Percentiles rank a stretch among this genome's conserved stretches.
Evolutionary conservation across 441 rosid genomes (phyloP).

Genomic region (Adansonia gregorii): DNA sequence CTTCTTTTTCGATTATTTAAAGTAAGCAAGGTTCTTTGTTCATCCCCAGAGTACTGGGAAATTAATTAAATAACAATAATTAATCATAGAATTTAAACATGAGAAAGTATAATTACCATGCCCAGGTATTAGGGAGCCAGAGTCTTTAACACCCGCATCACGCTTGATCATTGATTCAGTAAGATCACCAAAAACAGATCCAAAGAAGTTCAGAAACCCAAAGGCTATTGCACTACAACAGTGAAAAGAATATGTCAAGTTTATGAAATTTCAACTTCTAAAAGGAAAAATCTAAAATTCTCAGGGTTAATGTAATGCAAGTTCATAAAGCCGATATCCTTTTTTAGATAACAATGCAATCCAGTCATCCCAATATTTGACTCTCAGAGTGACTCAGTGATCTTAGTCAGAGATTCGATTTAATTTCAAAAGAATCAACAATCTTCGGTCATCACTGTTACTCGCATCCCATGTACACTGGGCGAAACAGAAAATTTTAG

Average conservation of each 20-base stretch:
- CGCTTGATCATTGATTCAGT: constrained; percentile 97
- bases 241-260: constrained; percentile 33
- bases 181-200: constrained; percentile 94
- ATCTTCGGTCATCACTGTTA: not conserved
- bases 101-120: constrained; percentile 59
- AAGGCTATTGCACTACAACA: constrained; percentile 70
- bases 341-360: not conserved
- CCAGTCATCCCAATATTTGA: constrained; percentile 9
- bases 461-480: not conserved
- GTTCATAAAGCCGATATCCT: not conserved
- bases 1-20: constrained; percentile 1
- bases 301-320: not conserved
- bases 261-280: not conserved
- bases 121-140: constrained; percentile 94
- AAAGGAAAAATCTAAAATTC: not conserved
- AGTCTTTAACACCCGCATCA: constrained; percentile 97
- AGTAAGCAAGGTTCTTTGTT: constrained; percentile 5
- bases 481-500: not conserved
- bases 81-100: constrained; percentile 4
- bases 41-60: not conserved
- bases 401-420: constrained; percentile 18
- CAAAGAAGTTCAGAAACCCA: constrained; percentile 84
- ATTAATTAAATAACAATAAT: constrained; percentile 3
- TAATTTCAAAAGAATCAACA: constrained; percentile 2
- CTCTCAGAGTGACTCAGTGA: not conserved